Percentiles rank a stretch among this genome's conserved stretches.
Evolutionary conservation across 2,329 filamentous ascomycete species (phyloP).

Genomic region (Cytospora paraplurivora): DNA sequence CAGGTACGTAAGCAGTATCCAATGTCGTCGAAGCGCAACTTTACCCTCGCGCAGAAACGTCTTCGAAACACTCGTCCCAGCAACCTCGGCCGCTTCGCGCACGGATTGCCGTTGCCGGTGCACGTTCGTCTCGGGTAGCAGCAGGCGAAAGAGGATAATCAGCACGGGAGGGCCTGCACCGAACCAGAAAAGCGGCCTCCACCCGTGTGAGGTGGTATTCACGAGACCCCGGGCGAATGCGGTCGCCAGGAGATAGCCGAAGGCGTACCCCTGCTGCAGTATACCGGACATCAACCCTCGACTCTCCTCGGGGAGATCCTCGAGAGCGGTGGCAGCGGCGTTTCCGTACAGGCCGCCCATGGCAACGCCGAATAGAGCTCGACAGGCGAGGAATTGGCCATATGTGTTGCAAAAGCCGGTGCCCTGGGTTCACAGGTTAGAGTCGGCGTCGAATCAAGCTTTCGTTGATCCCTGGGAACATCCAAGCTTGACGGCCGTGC

Average conservation of each 20-base stretch:
- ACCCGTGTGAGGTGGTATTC: conserved; percentile 75
- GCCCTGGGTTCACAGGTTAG: conserved; percentile 40
- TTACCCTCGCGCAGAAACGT: conserved; percentile 78
- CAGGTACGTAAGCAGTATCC: conserved; percentile 78
- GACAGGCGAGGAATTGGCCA: conserved; percentile 70
- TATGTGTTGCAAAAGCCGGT: conserved; percentile 73
- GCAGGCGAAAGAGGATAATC: conserved; percentile 77
- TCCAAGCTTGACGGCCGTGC: neutral
- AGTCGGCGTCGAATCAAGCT: neutral
- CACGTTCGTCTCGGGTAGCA: conserved; percentile 75
- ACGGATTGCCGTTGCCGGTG: conserved; percentile 69
- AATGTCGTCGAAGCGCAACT: conserved; percentile 76
- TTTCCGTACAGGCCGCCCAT: conserved; percentile 84
- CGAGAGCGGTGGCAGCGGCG: conserved; percentile 75
- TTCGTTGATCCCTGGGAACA: neutral
- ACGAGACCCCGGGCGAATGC: conserved; percentile 68
- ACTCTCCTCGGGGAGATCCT: conserved; percentile 69
- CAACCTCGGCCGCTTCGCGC: conserved; percentile 43
- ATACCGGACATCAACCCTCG: conserved; percentile 76
- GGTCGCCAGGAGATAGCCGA: conserved; percentile 64
- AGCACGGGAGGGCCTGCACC: conserved; percentile 77
- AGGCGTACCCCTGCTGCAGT: conserved; percentile 71
- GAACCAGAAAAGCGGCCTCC: conserved; percentile 90
- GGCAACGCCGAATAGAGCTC: conserved; percentile 75
- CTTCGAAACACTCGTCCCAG: conserved; percentile 53